Conservation (phyloP, 2,329 filamentous ascomycete species). For the Beauveria australis region DNA sequence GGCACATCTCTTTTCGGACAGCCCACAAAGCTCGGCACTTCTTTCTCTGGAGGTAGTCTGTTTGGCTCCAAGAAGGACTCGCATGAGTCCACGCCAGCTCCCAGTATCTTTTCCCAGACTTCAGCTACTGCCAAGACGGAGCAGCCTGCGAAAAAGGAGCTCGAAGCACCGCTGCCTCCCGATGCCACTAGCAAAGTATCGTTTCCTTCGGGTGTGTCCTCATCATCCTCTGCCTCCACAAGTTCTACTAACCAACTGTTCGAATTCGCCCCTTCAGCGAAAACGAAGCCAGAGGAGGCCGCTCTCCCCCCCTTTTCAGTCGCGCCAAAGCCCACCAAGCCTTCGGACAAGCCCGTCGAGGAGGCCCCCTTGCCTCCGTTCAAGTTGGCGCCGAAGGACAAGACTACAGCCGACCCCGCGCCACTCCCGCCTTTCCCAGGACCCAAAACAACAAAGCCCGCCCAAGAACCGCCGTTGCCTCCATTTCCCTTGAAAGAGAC, state of each 20-base stretch:
- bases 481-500: neutral
- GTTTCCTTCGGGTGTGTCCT: slow-evolving; percentile 37
- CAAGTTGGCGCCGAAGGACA: slow-evolving; percentile 18
- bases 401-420: slow-evolving; percentile 5
- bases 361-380: slow-evolving; percentile 13
- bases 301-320: slow-evolving; percentile 12
- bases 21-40: slow-evolving; percentile 20
- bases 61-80: slow-evolving; percentile 22
- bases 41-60: slow-evolving; percentile 16
- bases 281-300: slow-evolving; percentile 12
- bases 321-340: neutral
- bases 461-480: slow-evolving; percentile 15
- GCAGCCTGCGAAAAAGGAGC: slow-evolving; percentile 27
- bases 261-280: slow-evolving; percentile 20
- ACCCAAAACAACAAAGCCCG: slow-evolving; percentile 14
- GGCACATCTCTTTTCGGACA: slow-evolving; percentile 27
- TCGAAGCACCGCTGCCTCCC: slow-evolving; percentile 33
- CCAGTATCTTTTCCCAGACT: slow-evolving; percentile 17
- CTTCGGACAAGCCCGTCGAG: slow-evolving; percentile 16
- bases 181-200: slow-evolving; percentile 42
- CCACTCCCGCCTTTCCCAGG: slow-evolving; percentile 28
- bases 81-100: slow-evolving; percentile 18
- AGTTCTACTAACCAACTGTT: slow-evolving; percentile 21
- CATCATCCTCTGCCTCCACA: slow-evolving; percentile 36
- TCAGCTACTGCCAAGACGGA: slow-evolving; percentile 23